Evolutionary conservation across 768 basidiomycete species (phyloP).

Genomic region (Psilocybe azurescens): DNA sequence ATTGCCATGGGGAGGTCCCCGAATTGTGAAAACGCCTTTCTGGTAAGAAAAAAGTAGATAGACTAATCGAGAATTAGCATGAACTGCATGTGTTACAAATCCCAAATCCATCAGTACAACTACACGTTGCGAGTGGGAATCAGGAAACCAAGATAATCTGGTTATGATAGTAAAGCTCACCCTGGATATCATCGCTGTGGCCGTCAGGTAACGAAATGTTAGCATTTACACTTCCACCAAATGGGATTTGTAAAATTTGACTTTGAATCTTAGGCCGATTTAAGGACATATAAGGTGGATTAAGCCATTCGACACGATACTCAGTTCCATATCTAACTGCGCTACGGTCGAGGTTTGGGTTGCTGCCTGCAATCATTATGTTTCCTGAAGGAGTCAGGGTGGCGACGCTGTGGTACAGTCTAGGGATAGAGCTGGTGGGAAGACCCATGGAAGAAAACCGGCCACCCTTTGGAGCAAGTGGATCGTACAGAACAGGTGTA

Average conservation of each 20-base stretch:
- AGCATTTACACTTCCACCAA: conserved; percentile 52
- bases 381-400: conserved; percentile 74
- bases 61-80: conserved; percentile 78
- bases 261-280: conserved; percentile 57
- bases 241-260: conserved; percentile 42
- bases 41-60: conserved; percentile 54
- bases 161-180: conserved; percentile 33
- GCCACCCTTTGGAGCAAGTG: conserved; percentile 51
- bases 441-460: conserved; percentile 67
- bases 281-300: conserved; percentile 78
- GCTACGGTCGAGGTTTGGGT: conserved; percentile 82
- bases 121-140: conserved; percentile 29
- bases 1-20: conserved; percentile 64
- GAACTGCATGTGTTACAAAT: conserved; percentile 79
- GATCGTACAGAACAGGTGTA: conserved; percentile 74
- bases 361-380: conserved; percentile 83
- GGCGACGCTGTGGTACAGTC: conserved; percentile 86
- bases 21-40: conserved; percentile 56
- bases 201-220: conserved; percentile 43
- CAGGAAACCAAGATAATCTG: not conserved
- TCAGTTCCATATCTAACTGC: conserved; percentile 80
- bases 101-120: conserved; percentile 83
- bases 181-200: conserved; percentile 48
- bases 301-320: conserved; percentile 87
- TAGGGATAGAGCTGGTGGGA: conserved; percentile 68